Conservation (phyloP, 148 eudicot species). For the Pouteria glomerata region DNA sequence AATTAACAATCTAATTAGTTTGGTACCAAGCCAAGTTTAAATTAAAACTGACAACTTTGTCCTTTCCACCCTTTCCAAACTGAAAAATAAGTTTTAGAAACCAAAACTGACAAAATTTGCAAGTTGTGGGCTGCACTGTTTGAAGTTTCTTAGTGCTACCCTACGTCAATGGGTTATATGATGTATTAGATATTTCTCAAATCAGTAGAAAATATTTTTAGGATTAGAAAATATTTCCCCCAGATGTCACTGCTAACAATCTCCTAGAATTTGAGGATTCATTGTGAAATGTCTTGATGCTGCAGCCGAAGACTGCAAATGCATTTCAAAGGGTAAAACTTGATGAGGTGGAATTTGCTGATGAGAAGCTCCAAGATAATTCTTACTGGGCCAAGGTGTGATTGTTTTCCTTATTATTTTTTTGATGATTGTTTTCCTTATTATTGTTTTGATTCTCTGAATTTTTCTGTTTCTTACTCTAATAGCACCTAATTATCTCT, state of each 20-base stretch:
- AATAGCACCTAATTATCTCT: background rate
- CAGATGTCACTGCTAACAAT: background rate
- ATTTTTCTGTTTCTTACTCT: background rate
- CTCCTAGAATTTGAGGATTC: background rate
- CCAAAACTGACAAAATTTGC: background rate
- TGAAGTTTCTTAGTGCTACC: background rate
- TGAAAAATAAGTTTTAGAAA: background rate
- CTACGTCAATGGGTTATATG: background rate
- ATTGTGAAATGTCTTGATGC: background rate
- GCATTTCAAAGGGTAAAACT: slow-evolving; percentile 88
- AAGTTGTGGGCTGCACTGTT: background rate
- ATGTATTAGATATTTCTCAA: background rate
- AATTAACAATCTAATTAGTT: background rate
- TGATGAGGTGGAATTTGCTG: slow-evolving; percentile 69
- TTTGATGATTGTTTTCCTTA: background rate
- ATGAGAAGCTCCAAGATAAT: slow-evolving; percentile 81
- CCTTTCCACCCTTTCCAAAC: background rate
- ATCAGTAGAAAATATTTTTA: background rate
- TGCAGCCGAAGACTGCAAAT: slow-evolving; percentile 61
- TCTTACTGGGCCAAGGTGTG: slow-evolving; percentile 97
- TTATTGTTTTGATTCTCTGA: background rate
- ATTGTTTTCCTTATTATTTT: slow-evolving; percentile 8
- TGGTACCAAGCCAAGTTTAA: too few species aligned
- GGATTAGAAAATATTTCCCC: background rate
- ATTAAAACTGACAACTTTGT: too few species aligned